Percentiles rank a stretch among this genome's conserved stretches.
These are phyloP conservation scores for Linderina pennispora DNA, from an alignment of 192 early-diverging fungal species.

Conservation along the genomic window DNA sequence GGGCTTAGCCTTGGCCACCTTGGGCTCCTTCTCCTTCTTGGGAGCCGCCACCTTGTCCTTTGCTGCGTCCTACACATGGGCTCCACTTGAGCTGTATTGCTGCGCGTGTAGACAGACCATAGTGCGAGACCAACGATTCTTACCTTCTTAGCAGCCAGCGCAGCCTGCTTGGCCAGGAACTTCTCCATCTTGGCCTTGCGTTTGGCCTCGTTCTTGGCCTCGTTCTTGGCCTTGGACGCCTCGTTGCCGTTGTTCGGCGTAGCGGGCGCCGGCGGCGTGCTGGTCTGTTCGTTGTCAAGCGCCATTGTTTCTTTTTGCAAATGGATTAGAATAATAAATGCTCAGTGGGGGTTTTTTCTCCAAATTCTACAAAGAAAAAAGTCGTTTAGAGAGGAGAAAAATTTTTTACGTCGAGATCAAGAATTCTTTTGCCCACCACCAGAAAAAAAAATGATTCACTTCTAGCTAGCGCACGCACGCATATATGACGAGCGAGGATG, in stretches of 20 bases:
- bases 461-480: no score
- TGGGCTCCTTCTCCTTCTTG: conserved; percentile 58
- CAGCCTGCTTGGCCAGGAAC: conserved; percentile 82
- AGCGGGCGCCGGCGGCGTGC: background rate
- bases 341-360: background rate
- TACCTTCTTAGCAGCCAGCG: no score
- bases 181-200: conserved; percentile 88
- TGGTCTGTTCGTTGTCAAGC: background rate
- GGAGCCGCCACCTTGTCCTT: background rate
- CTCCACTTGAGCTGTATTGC: no score
- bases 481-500: no score
- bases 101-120: no score
- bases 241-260: conserved; percentile 53
- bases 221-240: conserved; percentile 64
- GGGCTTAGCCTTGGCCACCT: conserved; percentile 36
- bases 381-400: no score
- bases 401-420: no score
- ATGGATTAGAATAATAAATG: background rate
- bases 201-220: conserved; percentile 88
- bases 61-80: background rate
- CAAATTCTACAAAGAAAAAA: background rate
- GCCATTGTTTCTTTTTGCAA: background rate
- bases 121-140: no score
- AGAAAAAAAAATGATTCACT: no score
- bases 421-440: no score